Evolutionary conservation across 768 basidiomycete genomes (phyloP), one percentile per base, ranked within the genome.

Genomic region (Asterophora parasitica): DNA sequence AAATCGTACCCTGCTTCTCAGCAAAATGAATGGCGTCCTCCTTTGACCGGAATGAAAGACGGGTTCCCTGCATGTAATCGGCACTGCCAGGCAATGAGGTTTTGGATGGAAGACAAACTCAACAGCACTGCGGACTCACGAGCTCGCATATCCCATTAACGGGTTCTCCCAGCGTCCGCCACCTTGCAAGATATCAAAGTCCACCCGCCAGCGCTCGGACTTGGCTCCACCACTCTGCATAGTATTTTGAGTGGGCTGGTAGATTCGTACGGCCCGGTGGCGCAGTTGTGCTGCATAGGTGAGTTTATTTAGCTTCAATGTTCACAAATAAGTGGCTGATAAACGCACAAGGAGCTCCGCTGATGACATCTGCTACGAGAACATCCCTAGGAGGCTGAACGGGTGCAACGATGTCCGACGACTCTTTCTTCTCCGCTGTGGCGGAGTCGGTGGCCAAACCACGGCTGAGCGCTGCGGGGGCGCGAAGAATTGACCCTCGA

Each of bases 161-260:
- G 92, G 91, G 62, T 98, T 99, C 76, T 97, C 93, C 95, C 95
- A 99, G 43, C 95, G 78, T 10, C 90, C 92, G 23, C 79, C 83
- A 28, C 94, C 92, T 49, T 80, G 82, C n/a, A 97, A 72, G 48
- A 82, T 82, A 59, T 98, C 95, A 74, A 85, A 98, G 66, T 98
- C 95, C 60, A 99, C 81, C 54, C 91, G 75, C 95, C 95, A 99
- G 58, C 87, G 83, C 55, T 86, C 79, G 9, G 81, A 79, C 67
- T 93, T 93, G 44, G 81, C 83, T 34, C 83, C 77, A 41, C 91
- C 95, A 45, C 91, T 93, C 68, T 97, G 93, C 82, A 95, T 97
- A 3, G 94, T 94, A 57, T 91, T 92, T 48, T 88, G 84, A 4
- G 93, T 84, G 2, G 94, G 91, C 63, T 92, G 87, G 70, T 83